Evolutionary conservation across 345 rosid species (phyloP), one percentile per base, ranked within the genome.

Genomic region (Citrus australasica): DNA sequence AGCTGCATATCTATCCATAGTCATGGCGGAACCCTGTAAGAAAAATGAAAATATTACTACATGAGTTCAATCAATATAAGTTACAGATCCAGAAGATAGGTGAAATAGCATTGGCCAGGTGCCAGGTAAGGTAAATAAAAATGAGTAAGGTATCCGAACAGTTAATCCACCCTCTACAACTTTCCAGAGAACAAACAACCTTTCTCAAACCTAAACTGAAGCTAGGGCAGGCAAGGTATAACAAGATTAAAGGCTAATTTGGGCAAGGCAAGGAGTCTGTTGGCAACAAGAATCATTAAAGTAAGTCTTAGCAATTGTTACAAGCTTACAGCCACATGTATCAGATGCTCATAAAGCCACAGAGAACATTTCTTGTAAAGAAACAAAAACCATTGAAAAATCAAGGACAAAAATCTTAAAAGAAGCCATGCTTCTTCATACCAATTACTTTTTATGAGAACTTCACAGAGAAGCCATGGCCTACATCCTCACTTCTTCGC

Each of bases 1-100:
- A 28, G 98, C 95, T 4, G 95, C 97, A 79, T 96, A 96, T 86
- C 98, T 90, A 90, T 96, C 99, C 87, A 87, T 83, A 46, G 90
- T 86, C 97, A 94, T 92, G 69, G 81, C 80, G 71, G 99, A 88
- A 75, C 86, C 94, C 99, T 96, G 87, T 51, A 38, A 10, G 61
- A 68, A 30, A 72, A 56, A 82, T 58, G 60, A 48, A 66, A 75
- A 78, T 16, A 73, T 8, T 35, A 48, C 62, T 14, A 35, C n/a
- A 60, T 40, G 56, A 79, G 42, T 67, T 62, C 35, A 71, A 35
- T 62, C 42, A 71, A 28, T 51, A 79, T 4, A 25, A 71, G 21
- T 35, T 27, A 16, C 27, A 40, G 28, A 63, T 70, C 71, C n/a
- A 32, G 67, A 55, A 76, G 9, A 62, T 24, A 60, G 73, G 61